A percentile compares a stretch with the other conserved stretches of the same genome.
These are phyloP conservation scores for Chlorella sorokiniana DNA, from an alignment of 139 green algal species.

Conservation along the genomic window DNA sequence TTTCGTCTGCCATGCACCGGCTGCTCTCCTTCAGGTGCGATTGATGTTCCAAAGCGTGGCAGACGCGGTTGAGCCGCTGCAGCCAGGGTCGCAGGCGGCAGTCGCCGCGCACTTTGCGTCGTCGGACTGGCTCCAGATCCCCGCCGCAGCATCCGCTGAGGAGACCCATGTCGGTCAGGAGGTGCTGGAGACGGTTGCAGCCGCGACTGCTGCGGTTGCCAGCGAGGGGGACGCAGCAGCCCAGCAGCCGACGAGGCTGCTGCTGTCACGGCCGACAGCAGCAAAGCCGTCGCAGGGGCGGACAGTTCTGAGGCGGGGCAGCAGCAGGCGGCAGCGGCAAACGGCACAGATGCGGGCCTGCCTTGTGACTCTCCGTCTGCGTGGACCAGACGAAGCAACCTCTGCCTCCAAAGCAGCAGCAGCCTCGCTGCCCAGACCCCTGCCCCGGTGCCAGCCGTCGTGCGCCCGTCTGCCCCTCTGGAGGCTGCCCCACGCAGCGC, in stretches of 20 bases:
- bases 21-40: not conserved
- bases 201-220: not conserved
- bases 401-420: not conserved
- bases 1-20: not conserved
- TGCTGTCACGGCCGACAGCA: not conserved
- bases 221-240: not conserved
- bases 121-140: not conserved
- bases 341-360: not conserved
- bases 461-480: not conserved
- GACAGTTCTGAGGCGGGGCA: too few species aligned
- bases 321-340: not conserved
- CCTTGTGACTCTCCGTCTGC: not conserved
- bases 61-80: not conserved
- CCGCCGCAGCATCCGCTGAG: not conserved
- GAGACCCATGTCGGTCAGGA: not conserved
- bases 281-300: too few species aligned
- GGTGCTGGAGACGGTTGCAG: not conserved
- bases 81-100: not conserved
- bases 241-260: not conserved
- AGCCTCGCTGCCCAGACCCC: not conserved
- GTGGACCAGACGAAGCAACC: not conserved
- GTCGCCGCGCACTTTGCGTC: not conserved
- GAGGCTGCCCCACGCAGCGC: not conserved
- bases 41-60: not conserved
- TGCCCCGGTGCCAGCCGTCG: not conserved